Evolutionary conservation across 2,329 filamentous ascomycete species (phyloP), one percentile per base, ranked within the genome.

Genomic region (Ustulina deusta): DNA sequence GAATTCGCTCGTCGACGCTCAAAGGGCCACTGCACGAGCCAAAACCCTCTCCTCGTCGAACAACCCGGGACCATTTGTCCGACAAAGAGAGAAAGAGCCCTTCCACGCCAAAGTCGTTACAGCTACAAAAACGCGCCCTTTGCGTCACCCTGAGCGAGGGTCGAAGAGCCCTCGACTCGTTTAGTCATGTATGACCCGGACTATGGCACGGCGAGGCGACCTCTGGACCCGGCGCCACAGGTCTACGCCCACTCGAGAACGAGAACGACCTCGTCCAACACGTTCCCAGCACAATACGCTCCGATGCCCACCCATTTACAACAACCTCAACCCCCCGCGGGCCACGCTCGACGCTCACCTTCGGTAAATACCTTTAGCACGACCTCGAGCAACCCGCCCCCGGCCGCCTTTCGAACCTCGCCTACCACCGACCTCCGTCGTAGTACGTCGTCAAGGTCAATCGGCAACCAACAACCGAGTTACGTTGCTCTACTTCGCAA

Each of bases 401-500:
- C 85, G 73, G 87, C 82, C 69, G 85, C 83, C 72, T 87, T 86
- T 78, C 85, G 86, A 72, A 86, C 82, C 66, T 84, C 89, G 67
- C 83, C 85, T 71, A 84, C 78, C 56, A 83, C 77, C 78, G 87
- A 91, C 79, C 81, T 91, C 56, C 90, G 92, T 68, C 89, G 94
- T 72, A 97, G 93, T 32, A 93, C 90, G 34, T 97, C 93, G 3
- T 92, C 91, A 59, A 90, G 93, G 74, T 97, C 93, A 25, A 87
- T 86, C 69, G 83, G 83, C 54, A 77, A 79, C 17, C 87, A 87
- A 69, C 82, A 91, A 1, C 86, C 86, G n/a, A 90, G 93, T 71
- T 99, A 99, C 80, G 96, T 99, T 59, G 94, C 96, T 40, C 86
- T 97, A n/a, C 91, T 99, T 82, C 90, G 96, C 70, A 95, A 94